Evolutionary conservation across 2,329 filamentous ascomycete species (phyloP).

Genomic region (Penicillium glabrum): DNA sequence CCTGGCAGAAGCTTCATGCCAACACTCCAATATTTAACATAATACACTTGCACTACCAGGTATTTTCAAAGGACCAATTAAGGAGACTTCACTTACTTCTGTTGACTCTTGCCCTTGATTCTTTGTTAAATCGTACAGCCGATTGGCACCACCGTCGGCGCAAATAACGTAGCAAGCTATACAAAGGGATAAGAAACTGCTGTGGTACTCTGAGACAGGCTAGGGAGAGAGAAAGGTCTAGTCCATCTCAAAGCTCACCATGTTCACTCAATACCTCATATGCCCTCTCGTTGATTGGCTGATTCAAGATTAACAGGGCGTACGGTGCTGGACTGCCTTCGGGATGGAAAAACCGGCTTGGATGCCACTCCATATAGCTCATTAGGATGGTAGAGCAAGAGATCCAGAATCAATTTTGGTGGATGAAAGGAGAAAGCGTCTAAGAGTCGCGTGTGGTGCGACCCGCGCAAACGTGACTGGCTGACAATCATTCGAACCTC

Average conservation of each 20-base stretch:
- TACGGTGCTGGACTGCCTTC: slow-evolving; percentile 24
- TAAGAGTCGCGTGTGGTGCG: slow-evolving; percentile 7
- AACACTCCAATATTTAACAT: neutral
- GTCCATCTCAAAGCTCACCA: slow-evolving; percentile 24
- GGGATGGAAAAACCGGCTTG: slow-evolving; percentile 41
- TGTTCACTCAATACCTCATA: slow-evolving; percentile 38
- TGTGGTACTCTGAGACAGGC: neutral
- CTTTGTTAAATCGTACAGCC: slow-evolving; percentile 58
- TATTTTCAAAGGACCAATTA: neutral
- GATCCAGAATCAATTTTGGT: neutral
- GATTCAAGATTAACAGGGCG: slow-evolving; percentile 62
- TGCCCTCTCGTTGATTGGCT: slow-evolving; percentile 54
- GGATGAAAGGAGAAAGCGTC: slow-evolving; percentile 2
- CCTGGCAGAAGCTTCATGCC: neutral
- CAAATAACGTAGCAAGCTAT: slow-evolving; percentile 69
- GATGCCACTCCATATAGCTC: slow-evolving; percentile 41
- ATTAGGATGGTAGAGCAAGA: neutral
- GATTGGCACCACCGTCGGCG: slow-evolving; percentile 89
- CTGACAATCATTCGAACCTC: slow-evolving; percentile 12
- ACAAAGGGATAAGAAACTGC: neutral
- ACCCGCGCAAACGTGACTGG: slow-evolving; percentile 26
- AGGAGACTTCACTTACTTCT: slow-evolving; percentile 28
- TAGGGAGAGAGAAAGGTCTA: neutral
- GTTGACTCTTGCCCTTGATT: slow-evolving; percentile 27
- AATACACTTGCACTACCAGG: no score